These are phyloP conservation scores for Acidiella bohemica DNA, from an alignment of 495 filamentous ascomycete genomes.

Conservation along the genomic window DNA sequence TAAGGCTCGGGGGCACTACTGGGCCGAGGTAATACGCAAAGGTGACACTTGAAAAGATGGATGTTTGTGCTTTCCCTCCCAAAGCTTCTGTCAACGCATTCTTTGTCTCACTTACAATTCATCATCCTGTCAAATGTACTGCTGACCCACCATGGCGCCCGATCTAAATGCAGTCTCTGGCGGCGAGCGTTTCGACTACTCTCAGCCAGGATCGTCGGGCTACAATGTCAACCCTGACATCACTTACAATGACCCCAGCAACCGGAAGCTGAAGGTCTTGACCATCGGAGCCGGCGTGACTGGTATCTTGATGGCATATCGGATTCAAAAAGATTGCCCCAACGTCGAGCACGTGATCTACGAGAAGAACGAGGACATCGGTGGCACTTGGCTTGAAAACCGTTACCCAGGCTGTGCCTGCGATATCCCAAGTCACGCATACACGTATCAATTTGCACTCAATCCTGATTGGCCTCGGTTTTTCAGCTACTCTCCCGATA, in stretches of 20 bases:
- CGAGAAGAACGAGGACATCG: constrained; percentile 28
- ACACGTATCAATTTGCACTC: constrained; percentile 30
- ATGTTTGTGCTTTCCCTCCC: too few relatives aligned
- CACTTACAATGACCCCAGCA: constrained; percentile 20
- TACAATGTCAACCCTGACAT: constrained; percentile 23
- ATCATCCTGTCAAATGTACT: too few relatives aligned
- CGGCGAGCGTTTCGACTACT: constrained; percentile 24
- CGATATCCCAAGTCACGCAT: constrained; percentile 28
- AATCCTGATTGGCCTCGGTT: constrained; percentile 32
- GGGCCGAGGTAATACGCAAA: too few relatives aligned
- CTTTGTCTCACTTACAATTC: neutral
- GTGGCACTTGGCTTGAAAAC: constrained; percentile 26
- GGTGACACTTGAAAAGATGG: neutral
- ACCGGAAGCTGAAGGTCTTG: constrained; percentile 24
- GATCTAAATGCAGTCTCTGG: constrained; percentile 22
- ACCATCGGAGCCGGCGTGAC: constrained; percentile 27
- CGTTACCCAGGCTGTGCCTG: constrained; percentile 24
- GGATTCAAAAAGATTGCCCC: constrained; percentile 25
- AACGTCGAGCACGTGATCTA: constrained; percentile 30
- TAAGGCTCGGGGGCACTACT: too few relatives aligned
- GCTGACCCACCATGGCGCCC: constrained; percentile 21
- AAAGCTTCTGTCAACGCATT: too few relatives aligned
- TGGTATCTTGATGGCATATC: constrained; percentile 29
- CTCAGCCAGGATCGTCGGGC: constrained; percentile 25
- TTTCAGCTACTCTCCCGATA: constrained; percentile 27